Percentiles rank a stretch among this genome's conserved stretches.
These are phyloP conservation scores for Xylaria venustula DNA, from an alignment of 495 filamentous ascomycete species.

Conservation along the genomic window DNA sequence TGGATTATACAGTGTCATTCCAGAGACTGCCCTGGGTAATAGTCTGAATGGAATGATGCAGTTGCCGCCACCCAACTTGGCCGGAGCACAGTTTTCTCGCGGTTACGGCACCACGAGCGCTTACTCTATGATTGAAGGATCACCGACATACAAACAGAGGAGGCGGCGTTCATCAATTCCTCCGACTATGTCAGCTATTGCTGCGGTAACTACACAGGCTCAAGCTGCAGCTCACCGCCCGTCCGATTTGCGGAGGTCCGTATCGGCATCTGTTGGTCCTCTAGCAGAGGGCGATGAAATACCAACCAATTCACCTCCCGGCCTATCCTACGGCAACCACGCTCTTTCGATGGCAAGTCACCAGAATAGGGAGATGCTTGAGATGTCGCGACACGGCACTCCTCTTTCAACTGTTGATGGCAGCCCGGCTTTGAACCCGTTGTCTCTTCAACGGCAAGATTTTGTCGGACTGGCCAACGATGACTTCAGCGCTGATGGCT, in stretches of 20 bases:
- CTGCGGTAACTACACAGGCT: conserved; percentile 57
- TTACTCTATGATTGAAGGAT: conserved; percentile 96
- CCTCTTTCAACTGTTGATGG: conserved; percentile 78
- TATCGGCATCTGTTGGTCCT: conserved; percentile 85
- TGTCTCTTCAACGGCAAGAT: conserved; percentile 67
- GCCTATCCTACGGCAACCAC: conserved; percentile 63
- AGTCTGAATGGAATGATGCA: conserved; percentile 85
- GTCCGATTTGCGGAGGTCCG: conserved; percentile 85
- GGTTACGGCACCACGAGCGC: conserved; percentile 73
- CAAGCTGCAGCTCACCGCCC: conserved; percentile 62
- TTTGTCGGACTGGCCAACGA: conserved; percentile 56
- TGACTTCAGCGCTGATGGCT: conserved; percentile 56
- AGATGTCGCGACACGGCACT: conserved; percentile 85
- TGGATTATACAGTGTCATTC: conserved; percentile 90
- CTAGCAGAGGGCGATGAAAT: conserved; percentile 74
- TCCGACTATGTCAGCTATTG: conserved; percentile 64
- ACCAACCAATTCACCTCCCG: conserved; percentile 66
- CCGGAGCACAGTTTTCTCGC: conserved; percentile 72
- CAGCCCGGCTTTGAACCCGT: conserved; percentile 68
- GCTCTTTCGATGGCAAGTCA: conserved; percentile 52
- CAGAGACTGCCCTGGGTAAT: conserved; percentile 59
- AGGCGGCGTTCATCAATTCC: conserved; percentile 89
- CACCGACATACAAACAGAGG: conserved; percentile 97
- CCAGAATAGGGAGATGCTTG: conserved; percentile 61
- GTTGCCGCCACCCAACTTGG: conserved; percentile 81